These are phyloP conservation scores for Daldinia childiae DNA, from an alignment of 495 filamentous ascomycete genomes.

Conservation along the genomic window DNA sequence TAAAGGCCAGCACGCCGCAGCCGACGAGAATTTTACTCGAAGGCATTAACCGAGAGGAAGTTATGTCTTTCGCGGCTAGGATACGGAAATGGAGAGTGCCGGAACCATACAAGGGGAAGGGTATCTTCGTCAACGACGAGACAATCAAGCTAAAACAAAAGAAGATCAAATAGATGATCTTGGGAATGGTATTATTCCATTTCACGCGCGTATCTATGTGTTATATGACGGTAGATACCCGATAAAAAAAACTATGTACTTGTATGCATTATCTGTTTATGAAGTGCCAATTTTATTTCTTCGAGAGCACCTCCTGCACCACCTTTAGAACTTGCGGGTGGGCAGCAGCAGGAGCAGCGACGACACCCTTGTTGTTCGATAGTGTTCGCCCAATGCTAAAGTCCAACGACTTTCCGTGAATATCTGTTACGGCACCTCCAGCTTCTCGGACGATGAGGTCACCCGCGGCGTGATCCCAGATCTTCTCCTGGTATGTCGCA, in stretches of 20 bases:
- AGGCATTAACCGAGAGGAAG: slow-evolving; percentile 81
- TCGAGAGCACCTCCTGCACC: slow-evolving; percentile 78
- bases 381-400: slow-evolving; percentile 89
- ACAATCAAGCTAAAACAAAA: slow-evolving; percentile 97
- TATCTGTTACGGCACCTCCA: slow-evolving; percentile 90
- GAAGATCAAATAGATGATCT: slow-evolving; percentile 88
- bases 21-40: slow-evolving; percentile 95
- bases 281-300: slow-evolving; percentile 40
- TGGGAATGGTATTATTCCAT: slow-evolving; percentile 9
- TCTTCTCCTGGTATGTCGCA: slow-evolving; percentile 95
- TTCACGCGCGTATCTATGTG: slow-evolving; percentile 43
- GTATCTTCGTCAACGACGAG: slow-evolving; percentile 96
- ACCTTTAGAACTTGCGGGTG: slow-evolving; percentile 81
- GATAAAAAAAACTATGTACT: slow-evolving; percentile 40
- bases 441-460: slow-evolving; percentile 94
- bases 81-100: slow-evolving; percentile 89
- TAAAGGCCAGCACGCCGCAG: slow-evolving; percentile 88
- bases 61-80: slow-evolving; percentile 89
- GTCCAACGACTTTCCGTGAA: slow-evolving; percentile 79
- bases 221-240: slow-evolving; percentile 46
- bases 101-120: slow-evolving; percentile 99
- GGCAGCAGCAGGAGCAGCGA: slow-evolving; percentile 80
- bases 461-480: slow-evolving; percentile 99
- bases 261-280: slow-evolving; percentile 38
- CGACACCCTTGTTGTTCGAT: slow-evolving; percentile 87